Percentiles rank a stretch among this genome's conserved stretches.
Evolutionary conservation across 257 asterid genomes (phyloP).

Genomic region (Ilex asprella): DNA sequence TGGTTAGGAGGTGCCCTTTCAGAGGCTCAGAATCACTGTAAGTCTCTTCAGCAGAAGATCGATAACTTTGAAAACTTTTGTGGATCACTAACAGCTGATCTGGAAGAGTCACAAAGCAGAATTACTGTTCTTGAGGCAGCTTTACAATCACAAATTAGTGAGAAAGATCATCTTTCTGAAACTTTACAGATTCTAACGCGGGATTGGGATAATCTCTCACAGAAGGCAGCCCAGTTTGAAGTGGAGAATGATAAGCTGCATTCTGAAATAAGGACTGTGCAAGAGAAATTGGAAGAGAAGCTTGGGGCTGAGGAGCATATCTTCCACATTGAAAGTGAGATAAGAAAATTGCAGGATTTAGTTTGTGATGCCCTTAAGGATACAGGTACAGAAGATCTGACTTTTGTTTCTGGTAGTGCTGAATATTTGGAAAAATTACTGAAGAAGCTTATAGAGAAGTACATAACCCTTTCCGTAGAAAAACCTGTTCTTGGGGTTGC

Average conservation of each 20-base stretch:
- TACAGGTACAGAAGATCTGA: slow-evolving; percentile 39
- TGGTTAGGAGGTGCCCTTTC: slow-evolving; percentile 69
- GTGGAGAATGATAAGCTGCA: background rate
- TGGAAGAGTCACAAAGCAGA: slow-evolving; percentile 57
- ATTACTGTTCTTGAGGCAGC: slow-evolving; percentile 55
- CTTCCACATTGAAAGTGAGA: slow-evolving; percentile 37
- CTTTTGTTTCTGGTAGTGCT: slow-evolving; percentile 39
- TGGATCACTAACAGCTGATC: slow-evolving; percentile 50
- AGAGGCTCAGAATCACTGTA: slow-evolving; percentile 55
- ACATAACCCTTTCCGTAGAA: slow-evolving; percentile 32
- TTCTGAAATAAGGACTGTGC: background rate
- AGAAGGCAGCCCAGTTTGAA: background rate
- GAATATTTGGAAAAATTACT: slow-evolving; percentile 50
- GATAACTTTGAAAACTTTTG: slow-evolving; percentile 49
- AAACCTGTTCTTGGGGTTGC: slow-evolving; percentile 32
- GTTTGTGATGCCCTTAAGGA: slow-evolving; percentile 53
- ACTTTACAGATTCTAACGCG: slow-evolving; percentile 31
- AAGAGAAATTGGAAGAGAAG: slow-evolving; percentile 25
- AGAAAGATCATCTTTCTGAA: slow-evolving; percentile 56
- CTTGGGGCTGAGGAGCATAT: slow-evolving; percentile 48
- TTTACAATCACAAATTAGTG: slow-evolving; percentile 42
- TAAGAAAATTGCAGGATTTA: slow-evolving; percentile 55
- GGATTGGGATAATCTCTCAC: background rate
- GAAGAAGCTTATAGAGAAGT: slow-evolving; percentile 55
- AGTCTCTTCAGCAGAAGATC: slow-evolving; percentile 73